Percentiles rank a stretch among this genome's conserved stretches.
Evolutionary conservation across 768 basidiomycete genomes (phyloP).

Genomic region (Rhodocollybia butyracea): DNA sequence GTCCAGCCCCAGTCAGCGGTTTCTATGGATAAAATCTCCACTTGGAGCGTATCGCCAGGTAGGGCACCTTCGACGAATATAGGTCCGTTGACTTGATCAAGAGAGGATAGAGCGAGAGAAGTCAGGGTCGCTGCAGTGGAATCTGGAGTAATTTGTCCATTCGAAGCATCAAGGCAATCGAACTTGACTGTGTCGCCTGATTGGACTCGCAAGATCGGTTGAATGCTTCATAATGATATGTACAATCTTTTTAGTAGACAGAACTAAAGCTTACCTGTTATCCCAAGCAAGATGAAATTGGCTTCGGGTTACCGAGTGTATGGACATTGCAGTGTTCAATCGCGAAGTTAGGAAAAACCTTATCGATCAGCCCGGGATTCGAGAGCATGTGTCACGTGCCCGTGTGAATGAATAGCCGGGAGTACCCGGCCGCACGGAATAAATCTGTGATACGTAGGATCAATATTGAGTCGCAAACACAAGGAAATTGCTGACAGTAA

Average conservation of each 20-base stretch:
- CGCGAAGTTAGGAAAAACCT: too few species aligned
- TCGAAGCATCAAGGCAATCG: constrained; percentile 63
- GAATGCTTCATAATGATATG: constrained; percentile 35
- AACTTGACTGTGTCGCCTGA: constrained; percentile 56
- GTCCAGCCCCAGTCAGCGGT: constrained; percentile 66
- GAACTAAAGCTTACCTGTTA: constrained; percentile 40
- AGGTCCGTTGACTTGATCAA: constrained; percentile 61
- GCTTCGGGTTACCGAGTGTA: constrained; percentile 50
- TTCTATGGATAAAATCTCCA: constrained; percentile 52
- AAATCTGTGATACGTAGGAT: too few species aligned
- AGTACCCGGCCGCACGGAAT: too few species aligned
- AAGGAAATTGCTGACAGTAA: too few species aligned
- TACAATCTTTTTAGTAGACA: not conserved
- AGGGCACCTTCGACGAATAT: constrained; percentile 48
- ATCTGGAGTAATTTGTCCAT: constrained; percentile 49
- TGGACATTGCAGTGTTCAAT: too few species aligned
- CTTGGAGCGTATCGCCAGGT: constrained; percentile 57
- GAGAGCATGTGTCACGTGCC: too few species aligned
- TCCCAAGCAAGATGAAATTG: constrained; percentile 60
- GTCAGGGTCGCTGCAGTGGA: constrained; percentile 35
- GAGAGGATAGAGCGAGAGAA: constrained; percentile 41
- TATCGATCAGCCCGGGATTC: too few species aligned
- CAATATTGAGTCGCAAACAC: too few species aligned
- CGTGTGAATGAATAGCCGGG: too few species aligned
- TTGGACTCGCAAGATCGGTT: constrained; percentile 43